Conservation (phyloP, 495 filamentous ascomycete genomes). For the Aspergillus egyptiacus region DNA sequence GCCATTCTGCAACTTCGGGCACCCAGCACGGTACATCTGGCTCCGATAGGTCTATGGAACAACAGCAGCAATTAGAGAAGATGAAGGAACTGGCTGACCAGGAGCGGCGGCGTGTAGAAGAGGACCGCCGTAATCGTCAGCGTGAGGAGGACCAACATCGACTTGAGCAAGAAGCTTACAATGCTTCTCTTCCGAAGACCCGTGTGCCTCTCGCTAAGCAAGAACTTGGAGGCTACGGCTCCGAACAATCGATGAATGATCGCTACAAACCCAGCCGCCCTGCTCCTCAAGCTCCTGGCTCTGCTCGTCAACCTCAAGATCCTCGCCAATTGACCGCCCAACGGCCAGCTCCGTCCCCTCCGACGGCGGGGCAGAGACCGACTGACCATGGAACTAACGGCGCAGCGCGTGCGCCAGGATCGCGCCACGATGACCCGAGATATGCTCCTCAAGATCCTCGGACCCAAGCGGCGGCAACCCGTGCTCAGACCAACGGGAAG, state of each 20-base stretch:
- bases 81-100: constrained; percentile 48
- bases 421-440: constrained; percentile 30
- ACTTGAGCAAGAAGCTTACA: constrained; percentile 75
- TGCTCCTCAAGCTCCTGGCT: constrained; percentile 49
- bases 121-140: constrained; percentile 49
- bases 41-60: constrained; percentile 35
- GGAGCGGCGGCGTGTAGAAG: constrained; percentile 47
- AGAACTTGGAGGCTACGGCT: constrained; percentile 66
- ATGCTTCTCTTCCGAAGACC: constrained; percentile 74
- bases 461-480: constrained; percentile 23
- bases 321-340: constrained; percentile 48
- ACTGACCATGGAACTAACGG: constrained; percentile 18
- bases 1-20: constrained; percentile 34
- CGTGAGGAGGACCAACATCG: constrained; percentile 60
- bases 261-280: constrained; percentile 79
- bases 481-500: constrained; percentile 33
- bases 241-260: constrained; percentile 41
- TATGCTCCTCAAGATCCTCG: constrained; percentile 27
- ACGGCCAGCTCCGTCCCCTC: constrained; percentile 52
- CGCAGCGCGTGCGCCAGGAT: constrained; percentile 10
- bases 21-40: constrained; percentile 29
- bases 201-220: constrained; percentile 77
- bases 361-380: constrained; percentile 31
- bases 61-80: constrained; percentile 38
- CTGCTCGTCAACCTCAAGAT: constrained; percentile 41